Evolutionary conservation across 2,329 filamentous ascomycete genomes (phyloP).

Genomic region (Paraphoma chrysanthemicola): DNA sequence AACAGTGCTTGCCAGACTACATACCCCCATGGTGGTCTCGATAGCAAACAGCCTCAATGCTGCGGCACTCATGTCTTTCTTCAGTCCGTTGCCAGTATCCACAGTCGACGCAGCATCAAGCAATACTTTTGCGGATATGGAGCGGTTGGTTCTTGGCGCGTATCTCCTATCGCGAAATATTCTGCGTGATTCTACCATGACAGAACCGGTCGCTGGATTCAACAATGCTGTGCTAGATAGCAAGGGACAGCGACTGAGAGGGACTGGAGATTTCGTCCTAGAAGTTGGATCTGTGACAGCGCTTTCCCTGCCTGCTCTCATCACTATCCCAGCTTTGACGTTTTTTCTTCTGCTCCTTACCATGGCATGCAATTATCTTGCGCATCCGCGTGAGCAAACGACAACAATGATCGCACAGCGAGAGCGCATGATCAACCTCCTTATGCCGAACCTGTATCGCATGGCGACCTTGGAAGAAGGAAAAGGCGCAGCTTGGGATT

Average conservation of each 20-base stretch:
- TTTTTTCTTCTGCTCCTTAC: not conserved
- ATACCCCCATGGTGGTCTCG: not conserved
- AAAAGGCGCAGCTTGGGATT: not conserved
- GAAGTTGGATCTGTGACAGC: not conserved
- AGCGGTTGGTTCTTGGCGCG: not conserved
- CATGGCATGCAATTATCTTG: not conserved
- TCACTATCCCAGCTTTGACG: not conserved
- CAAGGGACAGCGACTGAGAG: not conserved
- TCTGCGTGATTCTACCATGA: not conserved
- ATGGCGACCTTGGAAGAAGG: not conserved
- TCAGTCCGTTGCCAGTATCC: not conserved
- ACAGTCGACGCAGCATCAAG: not conserved
- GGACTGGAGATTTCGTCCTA: slow-evolving; percentile 1
- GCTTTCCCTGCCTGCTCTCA: not conserved
- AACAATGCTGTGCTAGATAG: not conserved
- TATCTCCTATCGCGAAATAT: slow-evolving; percentile 1
- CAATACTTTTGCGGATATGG: not conserved
- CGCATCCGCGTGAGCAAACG: not conserved
- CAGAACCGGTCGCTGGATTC: not conserved
- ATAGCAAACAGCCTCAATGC: not conserved
- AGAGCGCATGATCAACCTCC: not conserved
- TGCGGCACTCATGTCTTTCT: slow-evolving; percentile 1
- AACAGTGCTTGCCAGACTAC: not conserved
- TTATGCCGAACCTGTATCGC: not conserved
- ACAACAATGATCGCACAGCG: not conserved